Conservation (phyloP, 768 basidiomycete species). For the Termitomyces sp. region DNA sequence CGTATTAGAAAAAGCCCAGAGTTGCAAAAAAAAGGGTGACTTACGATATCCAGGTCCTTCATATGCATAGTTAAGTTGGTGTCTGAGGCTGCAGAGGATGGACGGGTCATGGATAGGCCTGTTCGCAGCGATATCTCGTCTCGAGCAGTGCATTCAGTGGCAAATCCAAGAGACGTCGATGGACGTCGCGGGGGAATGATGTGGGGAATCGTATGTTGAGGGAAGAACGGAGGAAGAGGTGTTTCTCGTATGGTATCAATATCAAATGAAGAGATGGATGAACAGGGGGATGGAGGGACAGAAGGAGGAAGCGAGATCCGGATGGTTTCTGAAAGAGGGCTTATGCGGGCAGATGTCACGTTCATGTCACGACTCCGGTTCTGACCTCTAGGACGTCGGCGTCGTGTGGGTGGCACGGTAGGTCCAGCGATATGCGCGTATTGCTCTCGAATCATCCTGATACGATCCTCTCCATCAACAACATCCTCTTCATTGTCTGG, state of each 20-base stretch:
- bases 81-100: conserved; percentile 21
- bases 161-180: conserved; percentile 31
- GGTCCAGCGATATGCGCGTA: conserved; percentile 31
- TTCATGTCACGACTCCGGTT: conserved; percentile 15
- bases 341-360: neutral
- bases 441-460: conserved; percentile 32
- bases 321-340: conserved; percentile 6
- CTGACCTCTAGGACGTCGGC: conserved; percentile 27
- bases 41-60: conserved; percentile 29
- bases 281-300: conserved; percentile 15
- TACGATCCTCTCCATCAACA: conserved; percentile 21
- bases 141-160: conserved; percentile 6
- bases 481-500: conserved; percentile 13
- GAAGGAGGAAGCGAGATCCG: conserved; percentile 10
- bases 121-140: conserved; percentile 9
- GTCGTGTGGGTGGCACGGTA: conserved; percentile 32
- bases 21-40: neutral
- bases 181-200: conserved; percentile 27
- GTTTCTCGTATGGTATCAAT: conserved; percentile 11
- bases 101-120: conserved; percentile 17
- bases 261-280: conserved; percentile 14
- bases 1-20: neutral
- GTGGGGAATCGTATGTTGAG: conserved; percentile 21
- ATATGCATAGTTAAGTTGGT: conserved; percentile 19
- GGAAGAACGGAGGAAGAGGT: conserved; percentile 21